Percentiles rank a stretch among this genome's conserved stretches.
phyloP scores from a whole-genome alignment of 352 stramenopile genomes.

The Salisapilia sapeloensis region DNA sequence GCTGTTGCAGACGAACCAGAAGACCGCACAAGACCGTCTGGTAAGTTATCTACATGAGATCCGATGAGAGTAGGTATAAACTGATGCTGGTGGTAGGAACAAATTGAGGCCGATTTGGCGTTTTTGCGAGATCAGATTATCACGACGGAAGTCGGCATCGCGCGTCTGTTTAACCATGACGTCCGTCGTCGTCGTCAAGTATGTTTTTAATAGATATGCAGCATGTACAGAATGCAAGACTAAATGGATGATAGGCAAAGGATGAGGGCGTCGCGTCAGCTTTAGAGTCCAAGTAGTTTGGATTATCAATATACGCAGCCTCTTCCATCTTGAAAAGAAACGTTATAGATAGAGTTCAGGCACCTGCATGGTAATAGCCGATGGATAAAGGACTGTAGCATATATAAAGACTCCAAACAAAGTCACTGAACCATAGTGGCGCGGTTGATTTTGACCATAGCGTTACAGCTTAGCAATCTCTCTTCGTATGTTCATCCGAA shows the following conservation, averaged over 20 bases:
- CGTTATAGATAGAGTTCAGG: too few relatives aligned
- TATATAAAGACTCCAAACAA: too few relatives aligned
- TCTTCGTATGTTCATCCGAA: too few relatives aligned
- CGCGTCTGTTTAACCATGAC: slow-evolving; percentile 95
- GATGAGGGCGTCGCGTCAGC: slow-evolving; percentile 42
- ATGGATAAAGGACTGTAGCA: too few relatives aligned
- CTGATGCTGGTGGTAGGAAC: slow-evolving; percentile 15
- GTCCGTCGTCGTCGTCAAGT: slow-evolving; percentile 69
- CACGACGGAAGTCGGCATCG: slow-evolving; percentile 95
- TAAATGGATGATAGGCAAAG: slow-evolving; percentile 29
- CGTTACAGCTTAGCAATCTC: too few relatives aligned
- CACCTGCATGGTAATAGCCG: too few relatives aligned
- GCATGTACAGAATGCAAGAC: too few relatives aligned
- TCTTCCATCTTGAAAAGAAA: slow-evolving; percentile 1
- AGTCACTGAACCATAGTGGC: too few relatives aligned
- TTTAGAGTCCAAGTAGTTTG: slow-evolving; percentile 42
- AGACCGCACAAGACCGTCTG: slow-evolving; percentile 46
- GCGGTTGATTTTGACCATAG: too few relatives aligned
- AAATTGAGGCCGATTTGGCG: slow-evolving; percentile 83
- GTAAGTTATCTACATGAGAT: slow-evolving; percentile 9
- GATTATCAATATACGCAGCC: not conserved
- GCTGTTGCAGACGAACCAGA: slow-evolving; percentile 70
- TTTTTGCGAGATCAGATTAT: slow-evolving; percentile 95
- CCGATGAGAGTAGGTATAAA: too few relatives aligned
- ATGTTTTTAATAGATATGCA: slow-evolving; percentile 1